Percentiles rank a stretch among this genome's conserved stretches.
Conservation (phyloP, 2,329 filamentous ascomycete genomes). For the Blumeria graminis region DNA sequence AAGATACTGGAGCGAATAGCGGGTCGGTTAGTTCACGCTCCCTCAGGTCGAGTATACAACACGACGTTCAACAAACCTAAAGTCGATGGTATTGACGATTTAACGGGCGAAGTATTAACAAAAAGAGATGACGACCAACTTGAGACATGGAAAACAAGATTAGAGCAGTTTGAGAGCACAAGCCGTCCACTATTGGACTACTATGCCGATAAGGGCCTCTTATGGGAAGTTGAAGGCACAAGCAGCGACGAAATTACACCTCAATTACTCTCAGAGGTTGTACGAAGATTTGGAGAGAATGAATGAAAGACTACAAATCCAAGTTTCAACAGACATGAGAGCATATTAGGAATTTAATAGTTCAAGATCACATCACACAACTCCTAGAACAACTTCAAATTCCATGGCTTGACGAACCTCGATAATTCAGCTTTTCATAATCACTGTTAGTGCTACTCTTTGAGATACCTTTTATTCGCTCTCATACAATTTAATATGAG, state of each 20-base stretch:
- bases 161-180: constrained; percentile 68
- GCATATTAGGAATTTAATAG: no score
- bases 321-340: not conserved
- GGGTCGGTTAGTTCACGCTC: constrained; percentile 79
- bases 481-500: no score
- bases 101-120: constrained; percentile 69
- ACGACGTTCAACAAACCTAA: constrained; percentile 75
- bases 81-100: constrained; percentile 58
- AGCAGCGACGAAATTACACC: constrained; percentile 90
- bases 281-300: constrained; percentile 37
- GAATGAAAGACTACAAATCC: not conserved
- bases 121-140: constrained; percentile 71
- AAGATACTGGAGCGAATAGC: constrained; percentile 79
- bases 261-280: constrained; percentile 65
- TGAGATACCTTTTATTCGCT: no score
- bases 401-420: no score
- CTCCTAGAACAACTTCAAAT: no score
- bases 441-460: no score
- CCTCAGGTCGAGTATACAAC: constrained; percentile 85
- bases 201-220: constrained; percentile 60
- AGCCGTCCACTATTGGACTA: constrained; percentile 69
- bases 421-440: no score
- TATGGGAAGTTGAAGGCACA: constrained; percentile 71
- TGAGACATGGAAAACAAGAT: constrained; percentile 58
- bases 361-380: no score